Evolutionary conservation across 768 basidiomycete species (phyloP), one percentile per base, ranked within the genome.

Genomic region (Mrakia blollopis): DNA sequence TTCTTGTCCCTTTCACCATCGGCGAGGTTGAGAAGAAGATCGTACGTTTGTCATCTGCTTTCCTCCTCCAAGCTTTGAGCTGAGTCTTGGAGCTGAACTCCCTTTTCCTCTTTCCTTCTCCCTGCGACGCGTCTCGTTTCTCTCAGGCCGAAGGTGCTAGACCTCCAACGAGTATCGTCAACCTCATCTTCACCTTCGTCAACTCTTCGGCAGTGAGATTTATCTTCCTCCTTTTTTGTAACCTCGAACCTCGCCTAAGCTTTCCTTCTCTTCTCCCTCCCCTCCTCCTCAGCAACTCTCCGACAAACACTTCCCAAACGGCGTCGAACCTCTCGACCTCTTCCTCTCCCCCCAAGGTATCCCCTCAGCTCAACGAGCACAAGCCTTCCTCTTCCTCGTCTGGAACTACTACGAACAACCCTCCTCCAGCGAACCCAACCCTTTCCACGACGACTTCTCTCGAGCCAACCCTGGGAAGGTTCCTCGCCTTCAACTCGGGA

Each of bases 341-440:
- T 95, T 95, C 83, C 86, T 92, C 57, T 91, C 92, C 54, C 89
- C 89, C 80, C 87, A 87, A 14, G 67, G 72, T 63, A 85, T 93
- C 50, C 87, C 90, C 16, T 92, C 93, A 3, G 83, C 83, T 5
- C 89, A 91, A 79, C 90, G 94, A 41, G 92, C 91, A 8, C 86
- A 85, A 75, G 91, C 89, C 4, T 92, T 96, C 82, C 86, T 96
- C 39, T 93, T 92, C 91, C 86, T 93, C 75, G 84, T 93, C 69
- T 93, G 89, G 83, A 87, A 92, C 81, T 93, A 94, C 83, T 86
- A 94, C 79, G 92, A 94, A 83, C 86, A 86, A 47, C 86, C 88
- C 0, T 72, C 71, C 28, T 37, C 67, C 50, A 37, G 32, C n/a
- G 85, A 86, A 50, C 21, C 81, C 83, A 94, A 93, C 82, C 91